Percentiles rank a stretch among this genome's conserved stretches.
These are phyloP conservation scores for Radiomyces spectabilis DNA, from an alignment of 192 early-diverging fungal species.

Conservation along the genomic window DNA sequence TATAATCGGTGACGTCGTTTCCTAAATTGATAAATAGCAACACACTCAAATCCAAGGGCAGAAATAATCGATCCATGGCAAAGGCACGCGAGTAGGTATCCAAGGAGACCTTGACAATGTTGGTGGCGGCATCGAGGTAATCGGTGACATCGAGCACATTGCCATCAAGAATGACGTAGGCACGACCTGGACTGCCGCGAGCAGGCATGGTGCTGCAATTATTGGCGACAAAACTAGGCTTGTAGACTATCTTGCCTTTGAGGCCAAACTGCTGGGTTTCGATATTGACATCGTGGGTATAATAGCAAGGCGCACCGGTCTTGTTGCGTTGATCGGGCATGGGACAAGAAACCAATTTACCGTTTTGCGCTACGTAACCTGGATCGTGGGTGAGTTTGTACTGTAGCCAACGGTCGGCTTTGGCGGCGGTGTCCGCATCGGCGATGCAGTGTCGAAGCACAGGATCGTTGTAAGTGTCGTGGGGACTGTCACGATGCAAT, in stretches of 20 bases:
- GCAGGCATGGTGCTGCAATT: slow-evolving; percentile 12
- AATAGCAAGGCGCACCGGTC: slow-evolving; percentile 25
- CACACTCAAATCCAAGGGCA: slow-evolving; percentile 19
- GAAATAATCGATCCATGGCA: slow-evolving; percentile 23
- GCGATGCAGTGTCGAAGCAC: slow-evolving; percentile 15
- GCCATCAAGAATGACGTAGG: slow-evolving; percentile 21
- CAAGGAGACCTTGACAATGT: slow-evolving; percentile 12
- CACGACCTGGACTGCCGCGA: neutral
- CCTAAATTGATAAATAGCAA: slow-evolving; percentile 28
- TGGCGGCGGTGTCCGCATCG: neutral
- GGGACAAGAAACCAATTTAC: slow-evolving; percentile 19
- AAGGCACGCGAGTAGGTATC: slow-evolving; percentile 19
- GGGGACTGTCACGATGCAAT: slow-evolving; percentile 1
- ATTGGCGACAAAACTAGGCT: neutral
- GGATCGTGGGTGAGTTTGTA: slow-evolving; percentile 21
- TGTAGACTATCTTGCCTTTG: slow-evolving; percentile 25
- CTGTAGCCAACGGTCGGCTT: slow-evolving; percentile 24
- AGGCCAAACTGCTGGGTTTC: slow-evolving; percentile 8
- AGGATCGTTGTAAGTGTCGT: slow-evolving; percentile 8
- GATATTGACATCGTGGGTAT: neutral
- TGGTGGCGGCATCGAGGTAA: slow-evolving; percentile 21
- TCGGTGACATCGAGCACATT: slow-evolving; percentile 30
- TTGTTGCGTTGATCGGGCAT: slow-evolving; percentile 15
- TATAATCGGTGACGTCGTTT: slow-evolving; percentile 21
- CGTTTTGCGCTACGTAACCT: slow-evolving; percentile 12